Percentiles rank a stretch among this genome's conserved stretches.
Evolutionary conservation across 2,329 filamentous ascomycete species (phyloP).

Genomic region (Rutstroemia sp.): DNA sequence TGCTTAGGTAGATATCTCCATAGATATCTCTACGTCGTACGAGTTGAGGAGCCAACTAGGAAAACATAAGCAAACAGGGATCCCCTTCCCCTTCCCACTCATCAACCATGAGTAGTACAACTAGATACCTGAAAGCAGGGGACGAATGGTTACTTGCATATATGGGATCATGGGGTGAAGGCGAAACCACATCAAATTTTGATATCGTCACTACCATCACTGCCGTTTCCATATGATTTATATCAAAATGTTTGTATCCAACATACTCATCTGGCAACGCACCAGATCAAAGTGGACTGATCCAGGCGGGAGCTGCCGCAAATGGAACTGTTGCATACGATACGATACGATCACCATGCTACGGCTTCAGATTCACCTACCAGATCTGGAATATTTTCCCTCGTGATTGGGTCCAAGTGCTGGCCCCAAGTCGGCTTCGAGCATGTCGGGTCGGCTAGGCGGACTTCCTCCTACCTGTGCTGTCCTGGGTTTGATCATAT

Average conservation of each 20-base stretch:
- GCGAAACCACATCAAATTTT: neutral
- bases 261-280: neutral
- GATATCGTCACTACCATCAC: neutral
- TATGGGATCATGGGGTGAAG: slow-evolving; percentile 6
- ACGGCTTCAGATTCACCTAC: neutral
- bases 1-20: too few species aligned
- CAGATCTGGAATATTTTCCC: too few species aligned
- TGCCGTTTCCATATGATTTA: neutral
- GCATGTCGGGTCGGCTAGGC: too few species aligned
- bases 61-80: neutral
- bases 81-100: neutral
- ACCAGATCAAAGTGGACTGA: neutral
- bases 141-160: slow-evolving; percentile 7
- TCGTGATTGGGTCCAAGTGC: too few species aligned
- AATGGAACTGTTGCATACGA: slow-evolving; percentile 1
- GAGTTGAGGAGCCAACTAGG: too few species aligned
- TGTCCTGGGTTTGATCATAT: too few species aligned
- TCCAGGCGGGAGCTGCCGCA: slow-evolving; percentile 2
- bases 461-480: too few species aligned
- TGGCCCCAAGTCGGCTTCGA: too few species aligned
- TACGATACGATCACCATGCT: neutral
- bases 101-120: neutral
- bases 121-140: neutral
- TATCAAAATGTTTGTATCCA: neutral
- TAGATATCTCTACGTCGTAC: too few species aligned